Percentiles rank a stretch among this genome's conserved stretches.
phyloP scores from a whole-genome alignment of 306 rosid genomes.

The Quercus wislizeni region DNA sequence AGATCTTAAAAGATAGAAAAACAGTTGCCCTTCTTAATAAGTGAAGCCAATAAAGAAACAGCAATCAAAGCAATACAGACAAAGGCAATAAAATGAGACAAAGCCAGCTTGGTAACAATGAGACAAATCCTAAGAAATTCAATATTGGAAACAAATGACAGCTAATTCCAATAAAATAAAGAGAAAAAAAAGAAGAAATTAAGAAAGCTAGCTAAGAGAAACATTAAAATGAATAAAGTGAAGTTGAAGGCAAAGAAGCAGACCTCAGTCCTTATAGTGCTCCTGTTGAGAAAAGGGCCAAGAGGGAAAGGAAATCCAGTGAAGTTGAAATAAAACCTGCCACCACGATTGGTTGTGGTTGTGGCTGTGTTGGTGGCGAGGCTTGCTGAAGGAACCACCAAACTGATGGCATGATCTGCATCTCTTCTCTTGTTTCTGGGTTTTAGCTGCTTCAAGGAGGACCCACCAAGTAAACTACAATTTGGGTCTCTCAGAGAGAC shows the following conservation, averaged over 20 bases:
- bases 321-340: conserved; percentile 89
- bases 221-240: not conserved
- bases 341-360: conserved; percentile 28
- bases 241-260: conserved; percentile 17
- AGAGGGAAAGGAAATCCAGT: conserved; percentile 98
- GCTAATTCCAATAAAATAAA: not conserved
- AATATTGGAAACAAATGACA: not conserved
- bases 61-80: not conserved
- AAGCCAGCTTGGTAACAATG: not conserved
- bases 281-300: conserved; percentile 86
- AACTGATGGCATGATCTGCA: conserved; percentile 21
- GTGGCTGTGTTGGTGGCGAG: conserved; percentile 18
- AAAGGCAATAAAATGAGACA: not conserved
- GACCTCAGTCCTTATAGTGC: conserved; percentile 85
- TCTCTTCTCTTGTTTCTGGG: conserved; percentile 44
- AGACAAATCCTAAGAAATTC: not conserved
- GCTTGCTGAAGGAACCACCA: conserved; percentile 58
- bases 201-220: not conserved
- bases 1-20: no score
- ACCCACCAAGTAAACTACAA: conserved; percentile 41
- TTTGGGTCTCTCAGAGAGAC: conserved; percentile 33
- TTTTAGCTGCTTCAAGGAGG: conserved; percentile 54
- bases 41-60: not conserved
- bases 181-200: conserved; percentile 9
- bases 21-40: not conserved